Base-by-base conservation (phyloP, 495 filamentous ascomycete species). In the Thermothielavioides terrestris region DNA sequence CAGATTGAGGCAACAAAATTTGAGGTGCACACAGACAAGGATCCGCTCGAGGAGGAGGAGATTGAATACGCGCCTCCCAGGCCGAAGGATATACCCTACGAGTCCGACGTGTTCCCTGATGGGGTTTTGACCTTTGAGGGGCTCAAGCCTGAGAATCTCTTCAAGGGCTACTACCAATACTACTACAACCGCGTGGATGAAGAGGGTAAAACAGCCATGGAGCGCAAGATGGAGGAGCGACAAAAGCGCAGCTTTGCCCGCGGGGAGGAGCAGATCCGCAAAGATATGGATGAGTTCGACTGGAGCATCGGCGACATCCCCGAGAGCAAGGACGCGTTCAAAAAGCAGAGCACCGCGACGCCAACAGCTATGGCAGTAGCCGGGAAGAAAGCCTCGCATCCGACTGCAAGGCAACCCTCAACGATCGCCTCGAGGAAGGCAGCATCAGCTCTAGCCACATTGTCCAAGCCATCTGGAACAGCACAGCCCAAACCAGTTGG, bases 51-150 rank as follows among this genome's bases (percentile, higher is more conserved):
- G 15, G 72, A 82, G 21, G 85, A 89, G 53, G 83, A 87, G 49
- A 72, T 82, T 28, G 68, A 77, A 53, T 69, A 69, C 47, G 61
- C 58, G 20, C 72, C 73, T 52, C 78, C 71, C 52, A 56, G 58
- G 46, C 60, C 61, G 21, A 66, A 66, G 75, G 85, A 84, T 41
- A 72, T 84, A 5, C 84, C 83, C 0, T 90, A 94, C 60, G 59
- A 84, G 47, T 85, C 86, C 18, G 86, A 94, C 44, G 81, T 89
- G 43, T 78, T 88, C 44, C 80, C 79, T 12, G 78, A 83, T 38
- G 69, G 77, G 67, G 60, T 53, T 6, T 54, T 75, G 14, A 74
- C 63, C 65, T 80, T 66, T 50, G 65, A 70, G 37, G 64, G 64
- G 2, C 40, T 80, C 20, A 73, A 76, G 49, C 65, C 60, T 0